A percentile compares a stretch with the other conserved stretches of the same genome.
These are phyloP conservation scores for Capsella rubella DNA, from an alignment of 441 rosid genomes.

Conservation along the genomic window DNA sequence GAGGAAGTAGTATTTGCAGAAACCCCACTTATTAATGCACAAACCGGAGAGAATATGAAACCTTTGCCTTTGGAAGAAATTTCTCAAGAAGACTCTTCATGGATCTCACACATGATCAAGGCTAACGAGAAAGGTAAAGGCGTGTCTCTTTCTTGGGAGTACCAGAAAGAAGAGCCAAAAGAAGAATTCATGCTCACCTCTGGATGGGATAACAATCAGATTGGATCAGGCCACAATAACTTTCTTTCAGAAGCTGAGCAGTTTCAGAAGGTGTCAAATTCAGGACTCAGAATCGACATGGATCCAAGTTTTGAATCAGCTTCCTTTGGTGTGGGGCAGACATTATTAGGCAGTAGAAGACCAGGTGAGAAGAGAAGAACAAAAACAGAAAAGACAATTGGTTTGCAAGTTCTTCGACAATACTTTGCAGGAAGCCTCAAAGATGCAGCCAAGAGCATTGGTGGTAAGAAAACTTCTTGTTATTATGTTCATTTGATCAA, in stretches of 20 bases:
- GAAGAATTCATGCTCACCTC: slow-evolving; percentile 64
- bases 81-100: slow-evolving; percentile 53
- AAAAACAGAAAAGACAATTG: slow-evolving; percentile 77
- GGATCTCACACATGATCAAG: slow-evolving; percentile 67
- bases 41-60: slow-evolving; percentile 31
- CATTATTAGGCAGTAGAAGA: slow-evolving; percentile 47
- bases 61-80: slow-evolving; percentile 44
- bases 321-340: slow-evolving; percentile 33
- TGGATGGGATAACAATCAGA: slow-evolving; percentile 54
- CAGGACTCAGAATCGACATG: slow-evolving; percentile 36
- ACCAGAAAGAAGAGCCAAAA: slow-evolving; percentile 61
- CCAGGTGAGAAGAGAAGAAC: slow-evolving; percentile 64
- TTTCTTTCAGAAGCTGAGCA: slow-evolving; percentile 40
- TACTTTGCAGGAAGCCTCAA: slow-evolving; percentile 91
- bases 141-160: slow-evolving; percentile 64
- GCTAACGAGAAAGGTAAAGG: slow-evolving; percentile 62
- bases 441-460: slow-evolving; percentile 90
- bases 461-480: slow-evolving; percentile 57
- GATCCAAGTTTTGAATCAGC: slow-evolving; percentile 39
- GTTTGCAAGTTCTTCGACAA: slow-evolving; percentile 76
- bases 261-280: slow-evolving; percentile 42
- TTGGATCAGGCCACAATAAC: slow-evolving; percentile 34
- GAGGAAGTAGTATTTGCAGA: slow-evolving; percentile 46
- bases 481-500: background rate
- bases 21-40: slow-evolving; percentile 30